phyloP scores from a whole-genome alignment of 352 stramenopile species.

The Globisporangium nunn region DNA sequence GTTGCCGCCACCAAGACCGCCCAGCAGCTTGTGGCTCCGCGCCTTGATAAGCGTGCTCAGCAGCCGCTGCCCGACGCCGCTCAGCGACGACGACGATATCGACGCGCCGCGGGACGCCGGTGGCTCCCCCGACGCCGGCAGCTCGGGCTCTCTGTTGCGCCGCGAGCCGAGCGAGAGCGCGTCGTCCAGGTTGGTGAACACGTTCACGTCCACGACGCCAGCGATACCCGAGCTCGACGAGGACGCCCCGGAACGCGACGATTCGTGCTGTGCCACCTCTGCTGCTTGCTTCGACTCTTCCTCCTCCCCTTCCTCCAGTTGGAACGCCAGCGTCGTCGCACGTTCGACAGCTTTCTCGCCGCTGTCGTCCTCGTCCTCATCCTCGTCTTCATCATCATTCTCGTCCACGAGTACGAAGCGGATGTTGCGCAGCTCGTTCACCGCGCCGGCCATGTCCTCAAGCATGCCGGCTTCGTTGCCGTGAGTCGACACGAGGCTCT shows the following conservation, averaged over 20 bases:
- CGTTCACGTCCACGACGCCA: conserved; percentile 75
- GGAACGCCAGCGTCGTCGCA: conserved; percentile 44
- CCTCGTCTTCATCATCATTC: conserved; percentile 38
- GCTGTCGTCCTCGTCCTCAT: conserved; percentile 23
- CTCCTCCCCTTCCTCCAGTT: conserved; percentile 68
- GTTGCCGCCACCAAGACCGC: conserved; percentile 21
- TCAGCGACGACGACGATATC: conserved; percentile 49
- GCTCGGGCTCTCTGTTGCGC: conserved; percentile 11
- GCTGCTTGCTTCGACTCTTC: conserved; percentile 58
- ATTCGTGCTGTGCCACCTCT: conserved; percentile 1
- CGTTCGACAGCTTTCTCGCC: conserved; percentile 17
- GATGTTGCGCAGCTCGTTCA: conserved; percentile 79
- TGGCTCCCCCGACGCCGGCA: conserved; percentile 9
- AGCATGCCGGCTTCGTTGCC: conserved; percentile 87
- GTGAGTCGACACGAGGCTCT: conserved; percentile 80
- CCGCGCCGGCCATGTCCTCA: conserved; percentile 77
- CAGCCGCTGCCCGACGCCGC: conserved; percentile 52
- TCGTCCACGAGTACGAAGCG: conserved; percentile 78
- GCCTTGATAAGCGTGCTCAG: conserved; percentile 69
- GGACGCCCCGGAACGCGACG: conserved; percentile 17
- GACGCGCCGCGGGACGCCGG: conserved; percentile 1
- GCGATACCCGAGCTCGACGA: conserved; percentile 39
- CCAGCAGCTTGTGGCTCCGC: conserved; percentile 52
- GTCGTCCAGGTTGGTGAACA: conserved; percentile 71
- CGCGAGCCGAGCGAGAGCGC: conserved; percentile 32